Evolutionary conservation across 805 yeast genomes (phyloP).

Genomic region (Starmerella stigmatis): DNA sequence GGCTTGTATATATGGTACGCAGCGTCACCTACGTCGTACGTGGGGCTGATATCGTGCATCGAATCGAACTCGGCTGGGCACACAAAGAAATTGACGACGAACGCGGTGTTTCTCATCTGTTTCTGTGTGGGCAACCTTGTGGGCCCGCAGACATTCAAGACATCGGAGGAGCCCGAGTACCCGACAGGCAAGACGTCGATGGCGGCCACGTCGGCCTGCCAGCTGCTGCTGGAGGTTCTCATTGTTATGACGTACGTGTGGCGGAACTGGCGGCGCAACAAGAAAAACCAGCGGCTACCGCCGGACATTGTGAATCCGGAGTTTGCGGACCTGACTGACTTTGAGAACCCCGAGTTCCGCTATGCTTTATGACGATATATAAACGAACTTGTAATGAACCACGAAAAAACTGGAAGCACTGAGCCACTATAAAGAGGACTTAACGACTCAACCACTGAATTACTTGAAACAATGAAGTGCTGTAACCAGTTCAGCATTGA

Average conservation of each 20-base stretch:
- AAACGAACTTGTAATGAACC: too few species aligned
- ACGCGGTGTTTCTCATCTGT: constrained; percentile 38
- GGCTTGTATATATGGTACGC: constrained; percentile 17
- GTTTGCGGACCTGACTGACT: constrained; percentile 45
- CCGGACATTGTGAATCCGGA: constrained; percentile 16
- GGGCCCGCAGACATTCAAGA: constrained; percentile 54
- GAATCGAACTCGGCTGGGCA: constrained; percentile 47
- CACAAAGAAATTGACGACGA: constrained; percentile 44
- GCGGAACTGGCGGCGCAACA: constrained; percentile 17
- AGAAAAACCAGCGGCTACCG: constrained; percentile 10
- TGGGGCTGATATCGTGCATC: constrained; percentile 23
- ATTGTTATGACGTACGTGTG: constrained; percentile 1
- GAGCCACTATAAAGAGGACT: too few species aligned
- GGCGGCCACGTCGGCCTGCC: constrained; percentile 39
- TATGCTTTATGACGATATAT: constrained; percentile 29
- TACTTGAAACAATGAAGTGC: too few species aligned
- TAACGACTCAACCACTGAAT: too few species aligned
- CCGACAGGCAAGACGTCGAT: constrained; percentile 46
- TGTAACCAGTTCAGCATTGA: too few species aligned
- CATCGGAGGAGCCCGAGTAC: constrained; percentile 50
- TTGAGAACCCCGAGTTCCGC: constrained; percentile 45
- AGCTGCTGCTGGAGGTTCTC: constrained; percentile 2
- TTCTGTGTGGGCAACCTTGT: constrained; percentile 46
- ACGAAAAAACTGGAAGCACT: neutral
- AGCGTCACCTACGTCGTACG: constrained; percentile 10